phyloP scores from a whole-genome alignment of 2,329 filamentous ascomycete species.

The Phoma sp. region DNA sequence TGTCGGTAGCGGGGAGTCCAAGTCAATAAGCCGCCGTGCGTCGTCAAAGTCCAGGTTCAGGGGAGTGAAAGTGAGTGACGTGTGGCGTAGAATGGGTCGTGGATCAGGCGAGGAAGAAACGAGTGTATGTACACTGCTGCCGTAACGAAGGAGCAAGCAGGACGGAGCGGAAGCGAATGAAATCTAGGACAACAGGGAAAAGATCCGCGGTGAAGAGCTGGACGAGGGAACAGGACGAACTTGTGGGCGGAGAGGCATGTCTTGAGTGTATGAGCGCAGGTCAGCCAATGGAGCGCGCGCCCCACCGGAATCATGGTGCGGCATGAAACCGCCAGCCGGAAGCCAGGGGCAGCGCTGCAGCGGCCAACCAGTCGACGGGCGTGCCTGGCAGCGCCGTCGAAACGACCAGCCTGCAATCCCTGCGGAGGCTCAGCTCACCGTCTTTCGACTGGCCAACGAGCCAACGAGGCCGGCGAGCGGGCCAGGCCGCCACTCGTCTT shows the following conservation, averaged over 20 bases:
- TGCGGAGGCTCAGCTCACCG: constrained; percentile 28
- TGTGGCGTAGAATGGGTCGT: constrained; percentile 17
- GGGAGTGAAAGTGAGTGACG: constrained; percentile 18
- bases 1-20: constrained; percentile 1
- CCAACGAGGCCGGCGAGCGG: constrained; percentile 8
- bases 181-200: constrained; percentile 24
- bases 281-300: constrained; percentile 12
- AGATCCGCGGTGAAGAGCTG: constrained; percentile 18
- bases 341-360: constrained; percentile 7
- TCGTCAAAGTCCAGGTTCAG: constrained; percentile 1
- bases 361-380: constrained; percentile 27
- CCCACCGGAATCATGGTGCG: constrained; percentile 15
- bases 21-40: constrained; percentile 15
- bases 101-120: constrained; percentile 18
- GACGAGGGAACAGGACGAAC: constrained; percentile 17
- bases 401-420: constrained; percentile 27
- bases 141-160: constrained; percentile 44
- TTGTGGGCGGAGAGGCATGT: constrained; percentile 25
- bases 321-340: constrained; percentile 28
- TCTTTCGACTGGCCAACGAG: constrained; percentile 23
- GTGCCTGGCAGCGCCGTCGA: constrained; percentile 37
- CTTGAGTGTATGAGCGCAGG: constrained; percentile 9
- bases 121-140: constrained; percentile 31
- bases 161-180: constrained; percentile 36
- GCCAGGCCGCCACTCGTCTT: constrained; percentile 16